A percentile compares a stretch with the other conserved stretches of the same genome.
Conservation (phyloP, 2,329 filamentous ascomycete species). For the Knufia petricola region DNA sequence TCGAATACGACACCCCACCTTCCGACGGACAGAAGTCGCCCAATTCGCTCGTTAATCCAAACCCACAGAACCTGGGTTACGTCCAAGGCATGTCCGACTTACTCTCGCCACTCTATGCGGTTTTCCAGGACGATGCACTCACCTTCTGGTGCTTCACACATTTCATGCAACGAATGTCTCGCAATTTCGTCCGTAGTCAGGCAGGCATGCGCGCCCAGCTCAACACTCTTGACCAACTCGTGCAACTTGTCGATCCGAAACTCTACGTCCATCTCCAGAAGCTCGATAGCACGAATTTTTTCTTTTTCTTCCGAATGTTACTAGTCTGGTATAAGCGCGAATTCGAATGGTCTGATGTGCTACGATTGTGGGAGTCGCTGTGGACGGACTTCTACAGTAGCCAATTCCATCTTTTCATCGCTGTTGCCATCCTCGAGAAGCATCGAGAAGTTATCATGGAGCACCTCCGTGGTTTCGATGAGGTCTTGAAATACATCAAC, state of each 20-base stretch:
- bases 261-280: slow-evolving; percentile 82
- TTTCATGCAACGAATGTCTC: slow-evolving; percentile 97
- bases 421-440: slow-evolving; percentile 87
- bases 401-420: slow-evolving; percentile 90
- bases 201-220: slow-evolving; percentile 93
- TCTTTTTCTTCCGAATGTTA: slow-evolving; percentile 97
- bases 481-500: slow-evolving; percentile 95
- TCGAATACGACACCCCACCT: slow-evolving; percentile 67
- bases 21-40: slow-evolving; percentile 12
- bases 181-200: slow-evolving; percentile 91
- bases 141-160: slow-evolving; percentile 94
- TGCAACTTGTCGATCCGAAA: slow-evolving; percentile 92
- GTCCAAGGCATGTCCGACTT: slow-evolving; percentile 99
- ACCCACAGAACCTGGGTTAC: slow-evolving; percentile 69
- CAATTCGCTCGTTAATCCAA: slow-evolving; percentile 12
- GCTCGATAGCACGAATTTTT: slow-evolving; percentile 95
- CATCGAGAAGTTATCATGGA: slow-evolving; percentile 94
- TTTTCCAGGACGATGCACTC: slow-evolving; percentile 92
- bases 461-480: slow-evolving; percentile 88
- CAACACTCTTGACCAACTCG: slow-evolving; percentile 81
- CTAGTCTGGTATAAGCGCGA: slow-evolving; percentile 98
- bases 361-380: slow-evolving; percentile 80
- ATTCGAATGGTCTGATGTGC: slow-evolving; percentile 78
- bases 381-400: slow-evolving; percentile 90
- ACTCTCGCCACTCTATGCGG: slow-evolving; percentile 88